phyloP scores from a whole-genome alignment of 192 early-diverging fungal genomes.

The Coemansia aciculifera region DNA sequence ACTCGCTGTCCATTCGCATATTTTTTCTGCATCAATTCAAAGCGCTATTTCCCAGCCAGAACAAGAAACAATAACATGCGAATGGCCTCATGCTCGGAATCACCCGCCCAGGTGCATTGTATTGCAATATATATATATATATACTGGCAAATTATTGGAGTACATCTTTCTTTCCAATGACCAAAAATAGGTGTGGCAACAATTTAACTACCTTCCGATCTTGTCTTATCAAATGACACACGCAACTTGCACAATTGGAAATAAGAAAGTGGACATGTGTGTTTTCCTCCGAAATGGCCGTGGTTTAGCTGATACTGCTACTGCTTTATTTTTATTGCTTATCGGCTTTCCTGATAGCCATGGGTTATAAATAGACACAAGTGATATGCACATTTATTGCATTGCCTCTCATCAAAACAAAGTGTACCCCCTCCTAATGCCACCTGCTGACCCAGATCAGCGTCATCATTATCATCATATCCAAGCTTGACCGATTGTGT shows the following conservation, averaged over 20 bases:
- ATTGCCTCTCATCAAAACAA: neutral
- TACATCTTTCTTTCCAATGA: neutral
- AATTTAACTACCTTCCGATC: neutral
- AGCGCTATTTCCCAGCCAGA: neutral
- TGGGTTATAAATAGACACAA: conserved; percentile 6
- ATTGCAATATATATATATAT: neutral
- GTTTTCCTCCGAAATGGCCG: neutral
- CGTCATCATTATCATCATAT: neutral
- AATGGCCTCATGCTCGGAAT: neutral
- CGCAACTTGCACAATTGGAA: neutral
- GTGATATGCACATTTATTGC: neutral
- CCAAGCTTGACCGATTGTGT: neutral
- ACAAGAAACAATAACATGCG: conserved; percentile 1
- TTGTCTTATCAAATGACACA: neutral
- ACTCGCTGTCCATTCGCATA: neutral
- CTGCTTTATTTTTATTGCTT: neutral
- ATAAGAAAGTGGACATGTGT: neutral
- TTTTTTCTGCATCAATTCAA: conserved; percentile 1
- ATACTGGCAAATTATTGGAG: neutral
- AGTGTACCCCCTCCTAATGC: neutral
- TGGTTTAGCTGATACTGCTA: neutral
- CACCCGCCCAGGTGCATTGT: conserved; percentile 2
- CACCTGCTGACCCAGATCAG: neutral
- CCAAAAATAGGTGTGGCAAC: neutral
- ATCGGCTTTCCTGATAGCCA: neutral